Percentiles rank a stretch among this genome's conserved stretches.
Evolutionary conservation across 257 asterid species (phyloP).

Genomic region (Jacaranda mimosifolia): DNA sequence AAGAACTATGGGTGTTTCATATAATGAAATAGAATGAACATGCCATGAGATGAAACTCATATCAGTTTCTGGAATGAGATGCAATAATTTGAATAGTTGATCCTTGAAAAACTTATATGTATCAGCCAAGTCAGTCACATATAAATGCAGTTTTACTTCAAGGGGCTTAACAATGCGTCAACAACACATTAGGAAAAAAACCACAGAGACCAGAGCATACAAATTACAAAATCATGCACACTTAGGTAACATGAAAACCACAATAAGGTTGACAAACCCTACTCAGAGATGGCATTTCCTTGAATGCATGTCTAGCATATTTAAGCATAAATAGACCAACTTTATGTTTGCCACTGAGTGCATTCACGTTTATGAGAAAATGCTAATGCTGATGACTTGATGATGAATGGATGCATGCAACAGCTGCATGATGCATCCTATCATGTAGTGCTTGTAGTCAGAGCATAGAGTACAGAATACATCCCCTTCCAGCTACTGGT

Average conservation of each 20-base stretch:
- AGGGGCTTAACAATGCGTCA: too few species aligned
- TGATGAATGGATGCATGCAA: conserved; percentile 91
- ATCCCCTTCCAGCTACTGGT: conserved; percentile 92
- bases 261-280: conserved; percentile 33
- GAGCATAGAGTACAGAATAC: conserved; percentile 78
- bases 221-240: conserved; percentile 45
- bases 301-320: conserved; percentile 62
- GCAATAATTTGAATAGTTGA: neutral
- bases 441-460: conserved; percentile 56
- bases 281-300: conserved; percentile 45
- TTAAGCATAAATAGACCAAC: conserved; percentile 42
- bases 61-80: conserved; percentile 15
- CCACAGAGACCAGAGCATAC: conserved; percentile 21
- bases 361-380: conserved; percentile 54
- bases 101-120: neutral
- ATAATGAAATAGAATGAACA: conserved; percentile 31
- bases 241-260: conserved; percentile 29
- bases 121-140: neutral
- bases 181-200: neutral
- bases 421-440: conserved; percentile 95
- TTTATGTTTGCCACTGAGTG: conserved; percentile 50
- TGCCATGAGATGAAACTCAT: conserved; percentile 29
- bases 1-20: conserved; percentile 5
- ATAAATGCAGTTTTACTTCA: neutral
- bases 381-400: conserved; percentile 78